Conservation (phyloP, 2,329 filamentous ascomycete species). For the Fusarium sp. region DNA sequence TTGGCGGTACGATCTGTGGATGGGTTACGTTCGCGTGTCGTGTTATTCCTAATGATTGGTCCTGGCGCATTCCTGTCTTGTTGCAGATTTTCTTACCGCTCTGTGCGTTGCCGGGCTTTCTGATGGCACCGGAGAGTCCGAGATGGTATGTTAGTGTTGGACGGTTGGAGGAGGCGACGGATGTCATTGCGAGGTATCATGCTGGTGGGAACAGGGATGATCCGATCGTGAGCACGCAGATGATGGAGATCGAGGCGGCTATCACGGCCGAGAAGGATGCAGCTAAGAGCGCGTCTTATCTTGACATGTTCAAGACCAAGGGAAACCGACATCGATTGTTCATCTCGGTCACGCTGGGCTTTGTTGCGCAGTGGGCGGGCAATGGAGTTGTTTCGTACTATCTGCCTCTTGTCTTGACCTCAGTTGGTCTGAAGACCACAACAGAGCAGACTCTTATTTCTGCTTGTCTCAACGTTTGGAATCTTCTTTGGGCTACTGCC, state of each 20-base stretch:
- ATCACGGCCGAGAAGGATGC: neutral
- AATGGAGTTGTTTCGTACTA: conserved; percentile 12
- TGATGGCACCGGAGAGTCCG: neutral
- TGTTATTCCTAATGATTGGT: neutral
- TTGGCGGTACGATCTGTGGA: neutral
- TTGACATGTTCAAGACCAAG: conserved; percentile 1
- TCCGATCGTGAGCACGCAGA: neutral
- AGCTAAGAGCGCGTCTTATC: neutral
- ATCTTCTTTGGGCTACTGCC: neutral
- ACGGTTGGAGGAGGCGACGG: neutral
- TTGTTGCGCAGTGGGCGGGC: neutral
- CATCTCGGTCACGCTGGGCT: neutral
- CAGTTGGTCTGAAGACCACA: neutral
- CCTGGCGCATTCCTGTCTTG: neutral
- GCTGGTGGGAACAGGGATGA: neutral
- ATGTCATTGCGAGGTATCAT: neutral
- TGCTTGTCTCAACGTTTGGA: neutral
- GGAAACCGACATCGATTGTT: neutral
- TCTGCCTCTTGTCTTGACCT: neutral
- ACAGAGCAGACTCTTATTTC: conserved; percentile 2
- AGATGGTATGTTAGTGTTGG: conserved; percentile 5
- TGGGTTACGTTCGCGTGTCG: conserved; percentile 2
- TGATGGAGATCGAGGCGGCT: neutral
- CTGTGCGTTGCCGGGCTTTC: neutral
- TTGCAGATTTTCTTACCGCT: neutral